phyloP scores from a whole-genome alignment of 1,284 basidiomycete species.

The Wallemia mellicola region DNA sequence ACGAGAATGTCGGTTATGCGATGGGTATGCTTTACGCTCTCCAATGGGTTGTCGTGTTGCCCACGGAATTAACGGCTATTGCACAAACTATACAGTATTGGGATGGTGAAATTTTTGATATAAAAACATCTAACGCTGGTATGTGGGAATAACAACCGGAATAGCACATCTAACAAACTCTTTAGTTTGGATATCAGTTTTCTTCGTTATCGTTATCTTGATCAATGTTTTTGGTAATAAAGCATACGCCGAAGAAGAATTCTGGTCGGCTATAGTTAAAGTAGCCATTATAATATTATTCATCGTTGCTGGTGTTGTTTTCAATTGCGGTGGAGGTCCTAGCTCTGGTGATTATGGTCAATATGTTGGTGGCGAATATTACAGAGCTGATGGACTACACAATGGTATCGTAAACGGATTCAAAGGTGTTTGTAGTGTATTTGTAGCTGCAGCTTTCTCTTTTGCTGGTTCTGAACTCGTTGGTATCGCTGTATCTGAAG shows the following conservation, averaged over 20 bases:
- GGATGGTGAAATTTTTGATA: neutral
- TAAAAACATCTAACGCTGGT: neutral
- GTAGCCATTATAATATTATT: neutral
- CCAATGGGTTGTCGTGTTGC: conserved; percentile 6
- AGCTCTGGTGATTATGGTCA: conserved; percentile 10
- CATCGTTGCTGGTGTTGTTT: conserved; percentile 7
- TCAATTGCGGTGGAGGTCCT: conserved; percentile 13
- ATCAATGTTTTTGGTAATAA: conserved; percentile 10
- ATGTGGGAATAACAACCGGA: too few species aligned
- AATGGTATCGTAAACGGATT: conserved; percentile 19
- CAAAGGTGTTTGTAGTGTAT: conserved; percentile 26
- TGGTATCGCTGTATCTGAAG: conserved; percentile 34
- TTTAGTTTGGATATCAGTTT: neutral
- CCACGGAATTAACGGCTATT: conserved; percentile 8
- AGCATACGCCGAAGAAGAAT: conserved; percentile 16
- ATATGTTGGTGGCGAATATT: conserved; percentile 10
- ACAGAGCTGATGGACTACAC: conserved; percentile 11
- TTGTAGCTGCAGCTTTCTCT: conserved; percentile 24
- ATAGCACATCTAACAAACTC: too few species aligned
- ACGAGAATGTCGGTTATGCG: conserved; percentile 8
- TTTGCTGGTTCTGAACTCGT: conserved; percentile 19
- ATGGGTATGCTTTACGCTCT: conserved; percentile 8
- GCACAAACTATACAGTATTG: conserved; percentile 1
- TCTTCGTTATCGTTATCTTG: neutral
- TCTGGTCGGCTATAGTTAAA: conserved; percentile 16